These are phyloP conservation scores for Dipsacomyces acuminosporus DNA, from an alignment of 371 early-diverging fungal species.

Conservation along the genomic window DNA sequence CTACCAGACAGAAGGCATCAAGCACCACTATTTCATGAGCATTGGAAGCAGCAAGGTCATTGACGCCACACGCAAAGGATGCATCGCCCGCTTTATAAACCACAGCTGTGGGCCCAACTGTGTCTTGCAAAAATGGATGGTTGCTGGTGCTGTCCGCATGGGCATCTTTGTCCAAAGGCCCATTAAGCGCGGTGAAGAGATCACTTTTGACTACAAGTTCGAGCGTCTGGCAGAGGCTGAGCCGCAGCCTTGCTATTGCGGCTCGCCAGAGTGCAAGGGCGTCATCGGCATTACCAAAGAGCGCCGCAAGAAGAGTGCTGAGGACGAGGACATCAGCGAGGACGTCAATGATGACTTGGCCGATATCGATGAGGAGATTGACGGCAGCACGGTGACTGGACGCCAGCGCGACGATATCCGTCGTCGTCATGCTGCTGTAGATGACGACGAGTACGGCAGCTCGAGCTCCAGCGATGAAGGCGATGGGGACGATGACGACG, in stretches of 20 bases:
- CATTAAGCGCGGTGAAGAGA: constrained; percentile 72
- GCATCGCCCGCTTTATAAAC: constrained; percentile 87
- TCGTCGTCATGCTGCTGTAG: constrained; percentile 36
- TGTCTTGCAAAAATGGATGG: constrained; percentile 82
- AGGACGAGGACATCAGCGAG: constrained; percentile 46
- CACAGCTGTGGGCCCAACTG: constrained; percentile 93
- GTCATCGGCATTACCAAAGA: constrained; percentile 75
- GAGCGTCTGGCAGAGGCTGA: constrained; percentile 71
- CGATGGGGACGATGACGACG: constrained; percentile 1
- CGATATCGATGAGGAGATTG: constrained; percentile 51
- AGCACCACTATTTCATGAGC: constrained; percentile 97
- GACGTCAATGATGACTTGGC: constrained; percentile 49
- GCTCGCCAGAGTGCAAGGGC: constrained; percentile 82
- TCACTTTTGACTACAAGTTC: constrained; percentile 93
- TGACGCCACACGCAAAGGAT: constrained; percentile 93
- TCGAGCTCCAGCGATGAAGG: constrained; percentile 42
- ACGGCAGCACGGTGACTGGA: constrained; percentile 29
- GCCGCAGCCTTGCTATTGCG: constrained; percentile 93
- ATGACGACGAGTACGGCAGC: constrained; percentile 29
- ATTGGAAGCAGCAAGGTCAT: constrained; percentile 87
- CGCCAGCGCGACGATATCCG: constrained; percentile 48
- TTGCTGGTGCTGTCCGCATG: constrained; percentile 69
- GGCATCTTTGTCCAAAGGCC: constrained; percentile 73
- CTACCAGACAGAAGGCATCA: constrained; percentile 72
- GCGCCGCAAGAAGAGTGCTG: constrained; percentile 38